phyloP scores from a whole-genome alignment of 805 yeast species.

The Yarrowia sp. region DNA sequence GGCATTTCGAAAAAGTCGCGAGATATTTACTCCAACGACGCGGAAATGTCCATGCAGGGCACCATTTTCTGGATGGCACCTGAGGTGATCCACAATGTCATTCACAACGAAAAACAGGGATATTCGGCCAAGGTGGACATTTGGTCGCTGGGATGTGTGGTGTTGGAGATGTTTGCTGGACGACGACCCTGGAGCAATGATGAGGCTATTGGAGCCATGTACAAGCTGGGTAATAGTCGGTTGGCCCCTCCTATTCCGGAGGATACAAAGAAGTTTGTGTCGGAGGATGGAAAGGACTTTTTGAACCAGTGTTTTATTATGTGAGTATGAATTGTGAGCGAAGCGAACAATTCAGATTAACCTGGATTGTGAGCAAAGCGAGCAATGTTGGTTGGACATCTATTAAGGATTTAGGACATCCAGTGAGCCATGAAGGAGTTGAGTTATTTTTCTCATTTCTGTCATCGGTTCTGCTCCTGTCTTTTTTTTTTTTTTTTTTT shows the following conservation, averaged over 20 bases:
- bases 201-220: conserved; percentile 92
- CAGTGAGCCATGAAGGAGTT: too few relatives aligned
- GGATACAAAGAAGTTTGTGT: conserved; percentile 66
- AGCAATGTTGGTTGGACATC: too few relatives aligned
- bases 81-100: conserved; percentile 85
- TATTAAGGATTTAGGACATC: too few relatives aligned
- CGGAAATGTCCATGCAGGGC: conserved; percentile 98
- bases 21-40: conserved; percentile 83
- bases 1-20: conserved; percentile 87
- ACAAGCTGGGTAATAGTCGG: conserved; percentile 77
- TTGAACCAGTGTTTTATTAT: conserved; percentile 64
- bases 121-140: conserved; percentile 97
- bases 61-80: conserved; percentile 99
- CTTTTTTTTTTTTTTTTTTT: conserved; percentile 26
- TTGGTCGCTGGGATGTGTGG: conserved; percentile 98
- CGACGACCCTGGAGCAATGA: conserved; percentile 95
- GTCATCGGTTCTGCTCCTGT: neutral
- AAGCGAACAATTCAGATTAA: too few relatives aligned
- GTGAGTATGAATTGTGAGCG: conserved; percentile 1
- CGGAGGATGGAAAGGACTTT: conserved; percentile 64
- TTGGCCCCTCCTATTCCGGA: conserved; percentile 95
- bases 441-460: too few relatives aligned
- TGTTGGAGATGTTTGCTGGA: conserved; percentile 96
- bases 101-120: conserved; percentile 73
- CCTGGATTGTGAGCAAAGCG: too few relatives aligned